phyloP scores from a whole-genome alignment of 2,329 filamentous ascomycete species.

The Helotiales sp. region DNA sequence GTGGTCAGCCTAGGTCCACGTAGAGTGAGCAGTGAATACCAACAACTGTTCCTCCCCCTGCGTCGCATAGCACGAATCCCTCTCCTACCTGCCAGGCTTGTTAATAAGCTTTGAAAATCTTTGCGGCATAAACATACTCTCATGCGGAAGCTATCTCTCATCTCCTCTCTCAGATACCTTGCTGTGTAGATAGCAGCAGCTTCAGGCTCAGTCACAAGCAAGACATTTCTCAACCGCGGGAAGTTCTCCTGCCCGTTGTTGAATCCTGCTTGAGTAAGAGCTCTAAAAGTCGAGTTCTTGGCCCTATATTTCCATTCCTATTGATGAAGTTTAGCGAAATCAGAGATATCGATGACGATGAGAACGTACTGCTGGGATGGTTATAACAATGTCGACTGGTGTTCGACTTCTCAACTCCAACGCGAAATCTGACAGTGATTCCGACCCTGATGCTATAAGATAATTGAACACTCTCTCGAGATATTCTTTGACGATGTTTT shows the following conservation, averaged over 20 bases:
- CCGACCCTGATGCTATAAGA: slow-evolving; percentile 4
- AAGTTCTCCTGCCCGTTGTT: slow-evolving; percentile 27
- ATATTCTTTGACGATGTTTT: slow-evolving; percentile 34
- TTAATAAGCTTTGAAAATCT: neutral
- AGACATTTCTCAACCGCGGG: slow-evolving; percentile 27
- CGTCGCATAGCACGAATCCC: slow-evolving; percentile 35
- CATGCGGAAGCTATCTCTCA: slow-evolving; percentile 14
- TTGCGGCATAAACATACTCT: neutral
- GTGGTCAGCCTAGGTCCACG: neutral
- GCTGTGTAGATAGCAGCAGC: slow-evolving; percentile 35
- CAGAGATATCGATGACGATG: neutral
- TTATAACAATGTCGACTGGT: slow-evolving; percentile 34
- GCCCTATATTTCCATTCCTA: slow-evolving; percentile 34
- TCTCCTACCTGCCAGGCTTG: slow-evolving; percentile 20
- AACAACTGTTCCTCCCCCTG: slow-evolving; percentile 35
- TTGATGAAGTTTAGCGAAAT: neutral
- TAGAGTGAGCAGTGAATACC: neutral
- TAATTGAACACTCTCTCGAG: slow-evolving; percentile 27
- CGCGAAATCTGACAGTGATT: slow-evolving; percentile 18
- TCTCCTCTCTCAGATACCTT: slow-evolving; percentile 23
- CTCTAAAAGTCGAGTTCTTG: slow-evolving; percentile 33
- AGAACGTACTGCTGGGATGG: slow-evolving; percentile 21
- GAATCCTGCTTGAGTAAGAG: slow-evolving; percentile 32
- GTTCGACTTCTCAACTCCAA: slow-evolving; percentile 9
- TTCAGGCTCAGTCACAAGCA: slow-evolving; percentile 34